phyloP scores from a whole-genome alignment of 2,329 filamentous ascomycete species.

The Aspergillus hiratsukae region DNA sequence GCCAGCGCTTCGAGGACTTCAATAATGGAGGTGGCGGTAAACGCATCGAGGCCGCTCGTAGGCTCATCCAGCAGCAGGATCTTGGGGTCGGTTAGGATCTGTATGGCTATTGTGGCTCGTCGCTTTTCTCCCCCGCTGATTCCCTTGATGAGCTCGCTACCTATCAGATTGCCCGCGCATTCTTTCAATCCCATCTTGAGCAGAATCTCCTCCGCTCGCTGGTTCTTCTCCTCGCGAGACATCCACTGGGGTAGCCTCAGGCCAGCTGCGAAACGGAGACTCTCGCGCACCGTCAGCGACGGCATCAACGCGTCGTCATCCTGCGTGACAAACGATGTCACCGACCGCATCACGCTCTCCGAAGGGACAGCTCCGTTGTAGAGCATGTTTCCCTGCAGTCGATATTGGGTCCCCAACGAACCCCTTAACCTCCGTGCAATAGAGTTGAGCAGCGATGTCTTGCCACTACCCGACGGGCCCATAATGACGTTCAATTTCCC shows the following conservation, averaged over 20 bases:
- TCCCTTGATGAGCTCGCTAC: conserved; percentile 68
- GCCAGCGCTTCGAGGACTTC: conserved; percentile 68
- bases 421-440: conserved; percentile 66
- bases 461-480: conserved; percentile 73
- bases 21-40: conserved; percentile 72
- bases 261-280: conserved; percentile 65
- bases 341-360: conserved; percentile 63
- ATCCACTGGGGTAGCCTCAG: conserved; percentile 67
- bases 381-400: conserved; percentile 56
- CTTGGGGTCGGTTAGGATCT: conserved; percentile 70
- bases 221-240: conserved; percentile 62
- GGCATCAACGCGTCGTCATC: conserved; percentile 72
- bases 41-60: conserved; percentile 70
- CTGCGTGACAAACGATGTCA: conserved; percentile 73
- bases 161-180: conserved; percentile 70
- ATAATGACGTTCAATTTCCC: conserved; percentile 72
- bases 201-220: conserved; percentile 65
- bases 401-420: conserved; percentile 59
- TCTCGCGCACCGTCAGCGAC: conserved; percentile 71
- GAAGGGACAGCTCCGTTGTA: conserved; percentile 69
- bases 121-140: conserved; percentile 78
- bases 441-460: conserved; percentile 68
- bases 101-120: conserved; percentile 71
- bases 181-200: conserved; percentile 74
- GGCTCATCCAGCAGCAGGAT: conserved; percentile 72